Percentiles rank a stretch among this genome's conserved stretches.
Conservation (phyloP, 2,329 filamentous ascomycete species). For the Ambrosiella xylebori region DNA sequence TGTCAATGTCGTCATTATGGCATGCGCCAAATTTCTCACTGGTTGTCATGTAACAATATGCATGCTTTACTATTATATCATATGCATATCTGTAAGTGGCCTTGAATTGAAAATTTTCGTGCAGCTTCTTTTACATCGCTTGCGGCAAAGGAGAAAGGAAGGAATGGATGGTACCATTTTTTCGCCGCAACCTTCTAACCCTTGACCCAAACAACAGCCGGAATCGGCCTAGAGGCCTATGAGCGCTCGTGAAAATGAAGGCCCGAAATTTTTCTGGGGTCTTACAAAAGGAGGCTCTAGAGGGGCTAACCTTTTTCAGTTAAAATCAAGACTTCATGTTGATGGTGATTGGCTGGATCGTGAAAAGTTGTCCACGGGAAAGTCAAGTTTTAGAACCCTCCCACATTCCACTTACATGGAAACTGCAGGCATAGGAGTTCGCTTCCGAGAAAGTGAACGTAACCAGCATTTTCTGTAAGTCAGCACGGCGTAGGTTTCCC, state of each 20-base stretch:
- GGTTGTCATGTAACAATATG: not conserved
- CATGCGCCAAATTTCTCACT: not conserved
- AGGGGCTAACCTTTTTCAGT: not conserved
- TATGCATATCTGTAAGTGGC: not conserved
- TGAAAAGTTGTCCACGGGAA: not conserved
- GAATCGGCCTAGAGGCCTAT: not conserved
- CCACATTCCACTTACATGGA: not conserved
- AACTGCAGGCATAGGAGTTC: no score
- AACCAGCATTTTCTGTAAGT: no score
- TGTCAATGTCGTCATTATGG: not conserved
- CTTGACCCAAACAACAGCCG: not conserved
- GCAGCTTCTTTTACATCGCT: not conserved
- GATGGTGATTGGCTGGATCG: not conserved
- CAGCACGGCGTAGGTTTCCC: no score
- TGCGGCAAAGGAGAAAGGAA: not conserved
- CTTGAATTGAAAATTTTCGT: not conserved
- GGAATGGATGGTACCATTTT: conserved; percentile 2
- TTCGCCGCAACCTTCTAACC: not conserved
- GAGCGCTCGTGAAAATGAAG: not conserved
- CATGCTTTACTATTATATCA: not conserved
- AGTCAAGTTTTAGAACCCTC: not conserved
- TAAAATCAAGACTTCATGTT: not conserved
- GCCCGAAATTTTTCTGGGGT: not conserved
- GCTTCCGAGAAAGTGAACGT: no score
- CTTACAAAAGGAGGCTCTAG: not conserved